Evolutionary conservation across 768 basidiomycete genomes (phyloP).

Genomic region (Russula sp.): DNA sequence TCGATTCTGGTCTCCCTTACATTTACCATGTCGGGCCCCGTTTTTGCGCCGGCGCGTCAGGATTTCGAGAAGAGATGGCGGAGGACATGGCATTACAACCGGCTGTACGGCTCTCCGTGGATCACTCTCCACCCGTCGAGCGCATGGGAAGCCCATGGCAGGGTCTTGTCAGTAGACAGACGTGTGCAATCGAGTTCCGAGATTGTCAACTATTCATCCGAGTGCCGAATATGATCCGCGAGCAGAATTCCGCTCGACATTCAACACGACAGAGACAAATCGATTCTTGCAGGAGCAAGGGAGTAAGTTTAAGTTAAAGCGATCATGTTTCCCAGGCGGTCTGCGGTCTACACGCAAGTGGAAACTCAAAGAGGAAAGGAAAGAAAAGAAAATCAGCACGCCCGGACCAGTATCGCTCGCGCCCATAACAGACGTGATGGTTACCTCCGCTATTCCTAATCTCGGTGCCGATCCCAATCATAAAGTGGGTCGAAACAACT

Average conservation of each 20-base stretch:
- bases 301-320: neutral
- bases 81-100: neutral
- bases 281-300: neutral
- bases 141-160: neutral
- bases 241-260: neutral
- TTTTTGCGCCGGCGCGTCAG: neutral
- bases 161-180: neutral
- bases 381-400: neutral
- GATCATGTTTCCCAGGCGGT: neutral
- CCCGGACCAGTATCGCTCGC: neutral
- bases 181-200: neutral
- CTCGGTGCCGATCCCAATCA: too few species aligned
- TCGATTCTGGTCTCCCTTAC: neutral
- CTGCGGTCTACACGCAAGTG: neutral
- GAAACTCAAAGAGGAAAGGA: neutral
- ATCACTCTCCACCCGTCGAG: neutral
- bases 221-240: too few species aligned
- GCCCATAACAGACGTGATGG: neutral
- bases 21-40: neutral
- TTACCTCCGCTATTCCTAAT: neutral
- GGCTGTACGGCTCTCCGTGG: neutral
- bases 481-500: neutral
- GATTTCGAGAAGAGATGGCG: neutral
- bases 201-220: neutral
- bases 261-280: neutral